phyloP scores from a whole-genome alignment of 2,329 filamentous ascomycete species.

The Ophiostoma sp. region DNA sequence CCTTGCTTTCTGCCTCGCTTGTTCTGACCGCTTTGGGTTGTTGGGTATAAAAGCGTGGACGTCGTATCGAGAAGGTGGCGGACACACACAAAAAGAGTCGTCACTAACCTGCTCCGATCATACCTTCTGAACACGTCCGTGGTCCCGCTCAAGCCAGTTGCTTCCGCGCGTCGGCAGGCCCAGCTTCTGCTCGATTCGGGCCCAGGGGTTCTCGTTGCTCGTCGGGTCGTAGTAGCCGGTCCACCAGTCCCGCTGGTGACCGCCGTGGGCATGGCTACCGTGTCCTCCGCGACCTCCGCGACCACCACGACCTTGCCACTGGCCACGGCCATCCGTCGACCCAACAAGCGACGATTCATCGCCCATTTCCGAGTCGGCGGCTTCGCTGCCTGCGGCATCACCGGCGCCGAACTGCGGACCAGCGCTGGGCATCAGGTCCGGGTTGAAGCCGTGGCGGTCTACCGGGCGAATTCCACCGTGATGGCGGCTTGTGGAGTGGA shows the following conservation, averaged over 20 bases:
- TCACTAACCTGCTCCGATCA: not conserved
- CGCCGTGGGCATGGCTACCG: not conserved
- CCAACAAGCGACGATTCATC: not conserved
- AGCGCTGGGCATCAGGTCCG: not conserved
- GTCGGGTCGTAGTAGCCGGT: constrained; percentile 67
- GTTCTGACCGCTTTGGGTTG: not conserved
- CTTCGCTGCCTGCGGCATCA: not conserved
- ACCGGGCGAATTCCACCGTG: not conserved
- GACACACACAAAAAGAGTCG: not conserved
- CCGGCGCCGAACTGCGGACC: not conserved
- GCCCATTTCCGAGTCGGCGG: not conserved
- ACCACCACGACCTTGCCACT: not conserved
- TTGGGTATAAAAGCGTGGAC: not conserved
- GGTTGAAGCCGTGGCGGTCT: constrained; percentile 23
- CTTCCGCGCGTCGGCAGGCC: constrained; percentile 46
- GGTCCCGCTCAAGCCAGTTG: constrained; percentile 43
- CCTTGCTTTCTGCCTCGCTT: not conserved
- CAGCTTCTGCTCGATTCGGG: constrained; percentile 50
- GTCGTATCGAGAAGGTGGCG: not conserved
- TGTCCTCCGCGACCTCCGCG: not conserved
- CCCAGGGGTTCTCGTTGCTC: constrained; percentile 75
- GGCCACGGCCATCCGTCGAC: not conserved
- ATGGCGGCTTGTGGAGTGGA: constrained; percentile 19
- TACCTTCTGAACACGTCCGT: not conserved
- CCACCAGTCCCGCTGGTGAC: constrained; percentile 52